Evolutionary conservation across 2,329 filamentous ascomycete genomes (phyloP).

Genomic region (Ilyonectria sp.): DNA sequence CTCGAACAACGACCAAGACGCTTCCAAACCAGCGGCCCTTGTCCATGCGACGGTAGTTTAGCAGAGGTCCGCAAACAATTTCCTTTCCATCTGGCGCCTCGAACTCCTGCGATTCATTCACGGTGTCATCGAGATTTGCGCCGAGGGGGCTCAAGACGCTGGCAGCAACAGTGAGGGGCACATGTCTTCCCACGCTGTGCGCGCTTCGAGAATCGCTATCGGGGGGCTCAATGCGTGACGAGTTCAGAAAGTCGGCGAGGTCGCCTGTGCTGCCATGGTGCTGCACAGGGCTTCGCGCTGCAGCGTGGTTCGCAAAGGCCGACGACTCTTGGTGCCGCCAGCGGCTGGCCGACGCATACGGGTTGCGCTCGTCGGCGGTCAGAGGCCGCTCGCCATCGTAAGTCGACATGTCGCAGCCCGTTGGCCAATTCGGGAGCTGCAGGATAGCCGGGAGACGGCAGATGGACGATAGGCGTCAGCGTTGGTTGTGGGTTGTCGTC

Average conservation of each 20-base stretch:
- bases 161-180: conserved; percentile 66
- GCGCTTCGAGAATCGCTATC: conserved; percentile 44
- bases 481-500: conserved; percentile 29
- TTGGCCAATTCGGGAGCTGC: conserved; percentile 16
- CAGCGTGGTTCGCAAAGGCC: conserved; percentile 67
- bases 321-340: conserved; percentile 78
- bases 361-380: conserved; percentile 60
- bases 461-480: conserved; percentile 1
- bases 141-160: conserved; percentile 33
- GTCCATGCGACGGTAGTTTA: conserved; percentile 85
- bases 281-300: conserved; percentile 51
- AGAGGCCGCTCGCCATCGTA: conserved; percentile 38
- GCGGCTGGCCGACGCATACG: conserved; percentile 68
- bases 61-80: conserved; percentile 79
- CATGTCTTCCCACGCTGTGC: conserved; percentile 56
- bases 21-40: conserved; percentile 85
- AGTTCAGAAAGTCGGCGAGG: conserved; percentile 71
- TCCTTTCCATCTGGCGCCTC: conserved; percentile 65
- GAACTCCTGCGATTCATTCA: conserved; percentile 27
- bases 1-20: conserved; percentile 85
- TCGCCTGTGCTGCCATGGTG: conserved; percentile 61
- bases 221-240: conserved; percentile 65
- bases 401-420: conserved; percentile 41
- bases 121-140: conserved; percentile 39
- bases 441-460: not conserved